phyloP scores from a whole-genome alignment of 805 yeast genomes.

The Barnettozyma vustinii region DNA sequence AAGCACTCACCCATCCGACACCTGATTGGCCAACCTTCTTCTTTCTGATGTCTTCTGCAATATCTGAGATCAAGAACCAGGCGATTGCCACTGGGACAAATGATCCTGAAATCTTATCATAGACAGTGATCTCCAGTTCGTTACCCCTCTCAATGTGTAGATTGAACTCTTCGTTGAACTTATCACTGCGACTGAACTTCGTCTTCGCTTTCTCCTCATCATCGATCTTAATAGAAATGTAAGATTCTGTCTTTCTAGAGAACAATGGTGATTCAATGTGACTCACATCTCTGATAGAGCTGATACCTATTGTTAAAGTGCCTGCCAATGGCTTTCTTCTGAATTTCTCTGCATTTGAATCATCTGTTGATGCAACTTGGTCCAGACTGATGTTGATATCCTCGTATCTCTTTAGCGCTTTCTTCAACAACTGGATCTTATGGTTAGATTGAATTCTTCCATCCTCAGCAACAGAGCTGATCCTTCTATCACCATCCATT shows the following conservation, averaged over 20 bases:
- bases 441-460: slow-evolving; percentile 81
- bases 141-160: slow-evolving; percentile 85
- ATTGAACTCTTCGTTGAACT: slow-evolving; percentile 78
- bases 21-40: slow-evolving; percentile 76
- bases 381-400: slow-evolving; percentile 72
- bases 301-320: slow-evolving; percentile 61
- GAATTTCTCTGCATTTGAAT: slow-evolving; percentile 58
- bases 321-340: slow-evolving; percentile 86
- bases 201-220: slow-evolving; percentile 81
- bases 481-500: slow-evolving; percentile 84
- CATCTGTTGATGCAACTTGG: slow-evolving; percentile 54
- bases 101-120: slow-evolving; percentile 65
- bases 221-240: slow-evolving; percentile 76
- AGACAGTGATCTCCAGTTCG: slow-evolving; percentile 84
- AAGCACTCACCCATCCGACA: slow-evolving; percentile 87
- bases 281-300: slow-evolving; percentile 82
- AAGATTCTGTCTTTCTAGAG: slow-evolving; percentile 73
- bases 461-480: slow-evolving; percentile 83
- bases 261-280: slow-evolving; percentile 84
- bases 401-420: slow-evolving; percentile 80
- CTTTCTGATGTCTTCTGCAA: slow-evolving; percentile 92
- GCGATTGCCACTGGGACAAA: slow-evolving; percentile 84
- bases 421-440: slow-evolving; percentile 76
- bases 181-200: slow-evolving; percentile 66
- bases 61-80: slow-evolving; percentile 87